phyloP scores from a whole-genome alignment of 2,329 filamentous ascomycete genomes.

The Colletotrichum sidae region DNA sequence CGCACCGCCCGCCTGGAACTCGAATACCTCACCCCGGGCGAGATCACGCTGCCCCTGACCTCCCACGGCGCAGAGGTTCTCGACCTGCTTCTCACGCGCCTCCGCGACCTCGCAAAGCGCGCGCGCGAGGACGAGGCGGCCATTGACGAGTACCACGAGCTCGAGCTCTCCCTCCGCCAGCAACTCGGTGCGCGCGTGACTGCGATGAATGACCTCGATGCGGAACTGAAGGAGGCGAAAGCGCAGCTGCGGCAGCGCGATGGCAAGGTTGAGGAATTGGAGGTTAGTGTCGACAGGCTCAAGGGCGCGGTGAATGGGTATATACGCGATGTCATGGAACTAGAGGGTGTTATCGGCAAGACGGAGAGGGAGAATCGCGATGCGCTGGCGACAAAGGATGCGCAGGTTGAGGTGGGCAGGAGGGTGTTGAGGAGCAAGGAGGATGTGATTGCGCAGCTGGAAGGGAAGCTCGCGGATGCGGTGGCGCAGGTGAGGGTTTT shows the following conservation, averaged over 20 bases:
- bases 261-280: conserved; percentile 57
- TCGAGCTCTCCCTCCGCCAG: conserved; percentile 66
- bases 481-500: conserved; percentile 53
- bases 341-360: conserved; percentile 62
- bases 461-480: conserved; percentile 56
- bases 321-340: conserved; percentile 62
- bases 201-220: conserved; percentile 61
- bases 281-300: conserved; percentile 62
- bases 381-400: conserved; percentile 45
- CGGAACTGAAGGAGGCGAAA: conserved; percentile 52
- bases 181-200: conserved; percentile 66
- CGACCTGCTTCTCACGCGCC: conserved; percentile 62
- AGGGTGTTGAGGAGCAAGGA: conserved; percentile 51
- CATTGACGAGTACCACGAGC: conserved; percentile 70
- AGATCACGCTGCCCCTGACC: conserved; percentile 64
- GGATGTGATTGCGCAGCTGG: conserved; percentile 54
- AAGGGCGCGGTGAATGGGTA: conserved; percentile 65
- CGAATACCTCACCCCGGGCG: conserved; percentile 71
- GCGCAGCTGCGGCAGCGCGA: conserved; percentile 51
- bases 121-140: conserved; percentile 62
- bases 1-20: conserved; percentile 69
- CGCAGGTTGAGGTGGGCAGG: conserved; percentile 48
- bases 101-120: conserved; percentile 61
- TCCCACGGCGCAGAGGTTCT: conserved; percentile 67
- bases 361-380: conserved; percentile 57